A percentile compares a stretch with the other conserved stretches of the same genome.
Conservation (phyloP, 1,284 basidiomycete genomes). For the Rhizoctonia solani region DNA sequence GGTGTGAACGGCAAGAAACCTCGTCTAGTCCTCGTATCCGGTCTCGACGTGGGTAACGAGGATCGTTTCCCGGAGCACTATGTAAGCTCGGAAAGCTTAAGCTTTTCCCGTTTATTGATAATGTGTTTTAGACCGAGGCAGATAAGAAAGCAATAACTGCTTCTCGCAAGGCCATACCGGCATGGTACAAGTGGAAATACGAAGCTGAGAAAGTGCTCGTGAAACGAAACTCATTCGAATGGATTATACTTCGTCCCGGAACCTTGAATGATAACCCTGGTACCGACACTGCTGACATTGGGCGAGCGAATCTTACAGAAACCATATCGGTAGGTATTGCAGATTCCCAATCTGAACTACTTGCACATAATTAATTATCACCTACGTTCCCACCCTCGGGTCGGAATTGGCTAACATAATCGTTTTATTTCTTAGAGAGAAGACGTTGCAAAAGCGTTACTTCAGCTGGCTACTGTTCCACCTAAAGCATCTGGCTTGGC, state of each 20-base stretch:
- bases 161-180: conserved; percentile 50
- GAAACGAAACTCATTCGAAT: conserved; percentile 63
- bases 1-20: conserved; percentile 50
- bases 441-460: conserved; percentile 36
- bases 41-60: conserved; percentile 64
- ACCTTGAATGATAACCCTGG: conserved; percentile 59
- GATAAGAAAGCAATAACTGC: conserved; percentile 55
- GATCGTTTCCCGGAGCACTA: conserved; percentile 61
- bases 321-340: conserved; percentile 54
- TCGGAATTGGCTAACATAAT: no score
- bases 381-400: no score
- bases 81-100: conserved; percentile 48
- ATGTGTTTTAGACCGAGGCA: conserved; percentile 50
- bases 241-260: conserved; percentile 72
- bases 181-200: conserved; percentile 68
- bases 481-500: conserved; percentile 33
- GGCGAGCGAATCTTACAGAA: conserved; percentile 57
- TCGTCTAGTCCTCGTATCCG: conserved; percentile 65
- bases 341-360: background rate
- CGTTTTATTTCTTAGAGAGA: conserved; percentile 27
- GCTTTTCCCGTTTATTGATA: background rate
- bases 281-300: conserved; percentile 58
- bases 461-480: conserved; percentile 24
- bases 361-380: background rate
- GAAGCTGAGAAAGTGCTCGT: conserved; percentile 72